A percentile compares a stretch with the other conserved stretches of the same genome.
These are phyloP conservation scores for Pseudonitzschia delicatissima DNA, from an alignment of 108 stramenopile genomes.

Conservation along the genomic window DNA sequence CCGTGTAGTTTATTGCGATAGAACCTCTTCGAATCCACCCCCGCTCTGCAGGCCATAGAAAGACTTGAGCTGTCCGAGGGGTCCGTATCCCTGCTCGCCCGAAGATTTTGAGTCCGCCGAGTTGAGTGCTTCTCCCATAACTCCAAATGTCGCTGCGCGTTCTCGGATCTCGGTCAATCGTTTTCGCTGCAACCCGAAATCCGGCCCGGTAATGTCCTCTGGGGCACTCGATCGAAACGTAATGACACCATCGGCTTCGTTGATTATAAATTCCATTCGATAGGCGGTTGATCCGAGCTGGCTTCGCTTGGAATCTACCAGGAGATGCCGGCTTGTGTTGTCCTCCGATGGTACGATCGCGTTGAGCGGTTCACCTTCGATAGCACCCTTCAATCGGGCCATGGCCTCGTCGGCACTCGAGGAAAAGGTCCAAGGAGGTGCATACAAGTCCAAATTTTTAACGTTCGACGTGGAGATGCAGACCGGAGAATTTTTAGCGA, in stretches of 20 bases:
- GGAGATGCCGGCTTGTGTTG: slow-evolving; percentile 41
- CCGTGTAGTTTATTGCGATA: slow-evolving; percentile 48
- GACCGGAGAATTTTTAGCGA: slow-evolving; percentile 20
- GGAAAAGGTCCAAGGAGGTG: slow-evolving; percentile 83
- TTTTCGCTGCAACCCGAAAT: slow-evolving; percentile 66
- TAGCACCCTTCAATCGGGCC: slow-evolving; percentile 70
- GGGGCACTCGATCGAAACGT: slow-evolving; percentile 50
- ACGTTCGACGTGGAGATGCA: slow-evolving; percentile 75
- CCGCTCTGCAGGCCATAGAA: slow-evolving; percentile 83
- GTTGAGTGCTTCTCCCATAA: slow-evolving; percentile 68
- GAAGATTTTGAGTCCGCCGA: slow-evolving; percentile 33
- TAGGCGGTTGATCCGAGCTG: slow-evolving; percentile 32
- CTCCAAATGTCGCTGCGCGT: slow-evolving; percentile 59
- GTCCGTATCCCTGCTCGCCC: slow-evolving; percentile 47
- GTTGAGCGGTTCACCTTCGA: slow-evolving; percentile 42
- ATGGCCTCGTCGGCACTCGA: slow-evolving; percentile 61
- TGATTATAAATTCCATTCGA: slow-evolving; percentile 68
- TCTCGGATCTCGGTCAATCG: slow-evolving; percentile 63
- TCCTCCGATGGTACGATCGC: slow-evolving; percentile 31
- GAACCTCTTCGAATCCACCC: slow-evolving; percentile 69
- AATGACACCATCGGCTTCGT: slow-evolving; percentile 65
- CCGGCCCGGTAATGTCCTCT: slow-evolving; percentile 36
- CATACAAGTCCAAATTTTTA: slow-evolving; percentile 55
- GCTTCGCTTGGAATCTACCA: slow-evolving; percentile 48
- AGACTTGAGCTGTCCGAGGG: slow-evolving; percentile 79